Percentiles rank a stretch among this genome's conserved stretches.
Evolutionary conservation across 176 grass and related monocot genomes (phyloP).

Genomic region (Cenchrus purpureus): DNA sequence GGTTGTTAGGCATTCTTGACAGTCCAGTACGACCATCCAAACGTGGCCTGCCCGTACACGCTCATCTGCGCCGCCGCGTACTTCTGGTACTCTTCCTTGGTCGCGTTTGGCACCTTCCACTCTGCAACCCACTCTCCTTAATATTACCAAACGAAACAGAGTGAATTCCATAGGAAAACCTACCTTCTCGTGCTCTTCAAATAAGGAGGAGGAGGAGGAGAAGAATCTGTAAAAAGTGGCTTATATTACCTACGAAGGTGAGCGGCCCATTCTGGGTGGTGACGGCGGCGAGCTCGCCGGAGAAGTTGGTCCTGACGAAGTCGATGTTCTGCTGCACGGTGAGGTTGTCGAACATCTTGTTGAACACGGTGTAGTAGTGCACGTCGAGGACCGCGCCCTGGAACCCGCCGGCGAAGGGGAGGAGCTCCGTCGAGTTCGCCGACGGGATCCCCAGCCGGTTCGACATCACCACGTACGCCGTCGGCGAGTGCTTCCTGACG

Average conservation of each 20-base stretch:
- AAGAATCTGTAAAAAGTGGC: not conserved
- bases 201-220: too few species aligned
- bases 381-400: constrained; percentile 48
- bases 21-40: constrained; percentile 81
- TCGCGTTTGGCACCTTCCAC: constrained; percentile 37
- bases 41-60: constrained; percentile 55
- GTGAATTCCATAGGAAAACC: too few species aligned
- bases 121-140: constrained; percentile 63
- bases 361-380: constrained; percentile 66
- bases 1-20: constrained; percentile 54
- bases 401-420: constrained; percentile 36
- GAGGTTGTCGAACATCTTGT: constrained; percentile 22
- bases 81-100: constrained; percentile 53
- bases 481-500: constrained; percentile 53
- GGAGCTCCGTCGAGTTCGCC: constrained; percentile 28
- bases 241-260: constrained; percentile 49
- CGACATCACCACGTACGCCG: constrained; percentile 75
- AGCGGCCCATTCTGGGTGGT: constrained; percentile 46
- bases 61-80: constrained; percentile 49
- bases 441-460: constrained; percentile 46
- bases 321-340: constrained; percentile 66
- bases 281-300: constrained; percentile 19
- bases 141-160: not conserved
- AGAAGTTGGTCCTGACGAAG: constrained; percentile 36
- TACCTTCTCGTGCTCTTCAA: too few species aligned